phyloP scores from a whole-genome alignment of 2,329 filamentous ascomycete genomes.

The Penicillium glabrum region DNA sequence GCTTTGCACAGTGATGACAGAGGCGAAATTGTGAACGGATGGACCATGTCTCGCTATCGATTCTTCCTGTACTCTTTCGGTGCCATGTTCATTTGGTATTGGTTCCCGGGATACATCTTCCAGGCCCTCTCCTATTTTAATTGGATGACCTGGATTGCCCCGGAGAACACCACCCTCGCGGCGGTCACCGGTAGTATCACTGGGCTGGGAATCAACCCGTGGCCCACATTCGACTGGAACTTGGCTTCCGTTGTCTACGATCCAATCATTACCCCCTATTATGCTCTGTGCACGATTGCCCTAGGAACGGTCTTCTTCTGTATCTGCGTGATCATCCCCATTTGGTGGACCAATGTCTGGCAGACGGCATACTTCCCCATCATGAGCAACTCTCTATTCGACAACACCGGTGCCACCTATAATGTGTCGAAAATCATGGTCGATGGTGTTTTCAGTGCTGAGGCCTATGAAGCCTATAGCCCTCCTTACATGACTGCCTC shows the following conservation, averaged over 20 bases:
- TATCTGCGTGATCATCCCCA: constrained; percentile 15
- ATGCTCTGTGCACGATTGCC: constrained; percentile 38
- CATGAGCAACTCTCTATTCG: constrained; percentile 10
- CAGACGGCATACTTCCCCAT: constrained; percentile 10
- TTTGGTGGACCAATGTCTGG: constrained; percentile 10
- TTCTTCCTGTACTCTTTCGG: constrained; percentile 48
- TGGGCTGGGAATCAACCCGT: constrained; percentile 45
- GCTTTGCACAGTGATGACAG: constrained; percentile 8
- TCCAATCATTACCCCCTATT: constrained; percentile 45
- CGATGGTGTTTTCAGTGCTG: constrained; percentile 46
- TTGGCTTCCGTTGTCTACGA: constrained; percentile 30
- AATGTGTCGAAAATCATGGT: constrained; percentile 35
- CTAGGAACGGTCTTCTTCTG: constrained; percentile 30
- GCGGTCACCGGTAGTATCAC: constrained; percentile 39
- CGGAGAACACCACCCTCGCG: constrained; percentile 40
- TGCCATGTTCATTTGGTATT: constrained; percentile 54
- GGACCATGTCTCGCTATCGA: constrained; percentile 13
- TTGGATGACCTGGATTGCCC: constrained; percentile 57
- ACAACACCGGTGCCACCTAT: constrained; percentile 7
- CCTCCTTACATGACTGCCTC: constrained; percentile 54
- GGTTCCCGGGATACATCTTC: constrained; percentile 54
- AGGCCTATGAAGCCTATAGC: constrained; percentile 53
- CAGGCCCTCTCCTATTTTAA: constrained; percentile 49
- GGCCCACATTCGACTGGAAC: constrained; percentile 49
- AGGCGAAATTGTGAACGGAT: constrained; percentile 1